phyloP scores from a whole-genome alignment of 2,329 filamentous ascomycete genomes.

The Nakataea oryzae region DNA sequence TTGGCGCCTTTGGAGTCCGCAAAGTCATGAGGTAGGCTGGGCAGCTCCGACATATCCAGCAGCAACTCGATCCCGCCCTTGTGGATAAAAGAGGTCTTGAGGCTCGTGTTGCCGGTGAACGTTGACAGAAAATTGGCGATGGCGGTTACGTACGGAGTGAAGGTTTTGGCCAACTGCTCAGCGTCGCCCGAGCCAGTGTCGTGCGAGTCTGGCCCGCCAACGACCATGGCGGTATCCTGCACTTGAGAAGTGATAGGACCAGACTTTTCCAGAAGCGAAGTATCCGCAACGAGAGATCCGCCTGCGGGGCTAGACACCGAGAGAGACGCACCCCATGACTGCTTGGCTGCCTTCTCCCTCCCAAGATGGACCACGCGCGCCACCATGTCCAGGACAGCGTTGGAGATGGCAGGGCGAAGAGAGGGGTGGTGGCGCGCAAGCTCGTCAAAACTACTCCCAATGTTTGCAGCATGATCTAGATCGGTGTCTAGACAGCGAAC shows the following conservation, averaged over 20 bases:
- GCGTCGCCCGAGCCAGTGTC: conserved; percentile 6
- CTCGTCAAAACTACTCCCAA: conserved; percentile 87
- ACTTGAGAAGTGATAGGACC: not conserved
- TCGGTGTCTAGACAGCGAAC: conserved; percentile 72
- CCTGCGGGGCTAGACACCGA: not conserved
- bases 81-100: conserved; percentile 67
- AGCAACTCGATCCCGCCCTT: conserved; percentile 74
- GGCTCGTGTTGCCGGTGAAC: conserved; percentile 63
- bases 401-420: conserved; percentile 69
- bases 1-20: conserved; percentile 57
- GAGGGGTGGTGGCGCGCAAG: conserved; percentile 85
- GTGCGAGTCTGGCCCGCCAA: conserved; percentile 7
- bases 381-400: conserved; percentile 83
- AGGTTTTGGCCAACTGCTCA: conserved; percentile 21
- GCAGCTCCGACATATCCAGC: conserved; percentile 72
- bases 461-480: conserved; percentile 53
- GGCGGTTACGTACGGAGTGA: conserved; percentile 64
- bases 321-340: conserved; percentile 71
- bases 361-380: conserved; percentile 69
- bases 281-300: not conserved
- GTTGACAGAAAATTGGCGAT: conserved; percentile 64
- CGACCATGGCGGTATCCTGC: conserved; percentile 1
- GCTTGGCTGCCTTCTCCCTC: conserved; percentile 54
- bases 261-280: not conserved
- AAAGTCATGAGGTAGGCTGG: conserved; percentile 68